These are phyloP conservation scores for Pecoramyces ruminantium DNA, from an alignment of 192 early-diverging fungal species.

Conservation along the genomic window DNA sequence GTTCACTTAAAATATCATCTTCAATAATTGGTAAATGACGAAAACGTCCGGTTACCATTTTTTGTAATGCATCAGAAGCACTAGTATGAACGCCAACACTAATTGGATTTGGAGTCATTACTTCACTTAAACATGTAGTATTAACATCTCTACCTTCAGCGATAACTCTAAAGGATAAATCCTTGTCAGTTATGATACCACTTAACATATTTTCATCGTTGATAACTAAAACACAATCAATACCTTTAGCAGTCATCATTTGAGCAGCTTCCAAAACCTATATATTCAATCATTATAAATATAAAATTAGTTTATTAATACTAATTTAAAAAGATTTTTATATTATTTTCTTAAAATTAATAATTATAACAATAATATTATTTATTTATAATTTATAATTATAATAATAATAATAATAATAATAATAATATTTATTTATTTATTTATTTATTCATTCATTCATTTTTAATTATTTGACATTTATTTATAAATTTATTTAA, in stretches of 20 bases:
- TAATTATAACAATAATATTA: too few relatives aligned
- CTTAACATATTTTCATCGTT: conserved; percentile 76
- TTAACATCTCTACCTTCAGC: conserved; percentile 37
- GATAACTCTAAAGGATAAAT: conserved; percentile 88
- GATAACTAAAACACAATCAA: conserved; percentile 89
- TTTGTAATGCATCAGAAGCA: conserved; percentile 63
- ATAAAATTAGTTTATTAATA: too few relatives aligned
- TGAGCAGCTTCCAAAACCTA: conserved; percentile 59
- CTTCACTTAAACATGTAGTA: conserved; percentile 43
- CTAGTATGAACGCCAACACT: conserved; percentile 59
- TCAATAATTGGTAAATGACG: conserved; percentile 72
- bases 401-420: too few relatives aligned
- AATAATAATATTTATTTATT: too few relatives aligned
- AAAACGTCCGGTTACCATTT: conserved; percentile 70
- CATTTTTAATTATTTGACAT: too few relatives aligned
- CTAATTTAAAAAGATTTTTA: too few relatives aligned
- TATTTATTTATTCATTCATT: too few relatives aligned
- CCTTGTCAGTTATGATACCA: conserved; percentile 96
- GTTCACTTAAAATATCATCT: conserved; percentile 17
- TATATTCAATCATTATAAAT: too few relatives aligned
- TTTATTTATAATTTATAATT: background rate
- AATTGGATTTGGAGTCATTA: conserved; percentile 83
- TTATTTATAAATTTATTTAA: conserved; percentile 5
- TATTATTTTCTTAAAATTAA: too few relatives aligned
- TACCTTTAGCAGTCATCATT: conserved; percentile 92